Evolutionary conservation across 345 rosid species (phyloP).

Genomic region (Populus simonii): DNA sequence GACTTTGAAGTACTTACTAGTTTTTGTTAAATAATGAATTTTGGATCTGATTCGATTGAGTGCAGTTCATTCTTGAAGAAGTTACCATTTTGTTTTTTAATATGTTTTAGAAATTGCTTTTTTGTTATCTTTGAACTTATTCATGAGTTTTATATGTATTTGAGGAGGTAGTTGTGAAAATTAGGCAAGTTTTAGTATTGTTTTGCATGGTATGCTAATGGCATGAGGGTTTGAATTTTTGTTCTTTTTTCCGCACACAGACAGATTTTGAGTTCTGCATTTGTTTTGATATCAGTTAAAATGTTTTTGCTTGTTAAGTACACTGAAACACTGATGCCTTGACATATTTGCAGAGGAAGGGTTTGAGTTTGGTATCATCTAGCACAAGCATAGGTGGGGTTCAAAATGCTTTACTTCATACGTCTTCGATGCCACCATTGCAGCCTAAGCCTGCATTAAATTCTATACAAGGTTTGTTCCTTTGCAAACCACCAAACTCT

Average conservation of each 20-base stretch:
- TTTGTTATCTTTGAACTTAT: not conserved
- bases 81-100: not conserved
- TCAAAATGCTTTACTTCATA: constrained; percentile 25
- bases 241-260: not conserved
- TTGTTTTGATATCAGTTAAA: constrained; percentile 4
- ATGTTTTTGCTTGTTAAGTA: not conserved
- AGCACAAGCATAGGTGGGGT: constrained; percentile 21
- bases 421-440: constrained; percentile 15
- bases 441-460: constrained; percentile 27
- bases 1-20: not conserved
- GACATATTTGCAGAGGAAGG: constrained; percentile 41
- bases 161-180: not conserved
- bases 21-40: not conserved
- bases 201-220: not conserved
- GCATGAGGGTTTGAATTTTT: not conserved
- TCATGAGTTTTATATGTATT: not conserved
- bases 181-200: not conserved
- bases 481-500: not conserved
- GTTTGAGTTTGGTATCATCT: constrained; percentile 23
- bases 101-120: not conserved
- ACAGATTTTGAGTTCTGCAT: not conserved
- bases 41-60: not conserved
- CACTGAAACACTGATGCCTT: constrained; percentile 19
- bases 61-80: not conserved
- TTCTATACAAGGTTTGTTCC: not conserved